These are phyloP conservation scores for Trichoderma gracile DNA, from an alignment of 2,329 filamentous ascomycete genomes.

Conservation along the genomic window DNA sequence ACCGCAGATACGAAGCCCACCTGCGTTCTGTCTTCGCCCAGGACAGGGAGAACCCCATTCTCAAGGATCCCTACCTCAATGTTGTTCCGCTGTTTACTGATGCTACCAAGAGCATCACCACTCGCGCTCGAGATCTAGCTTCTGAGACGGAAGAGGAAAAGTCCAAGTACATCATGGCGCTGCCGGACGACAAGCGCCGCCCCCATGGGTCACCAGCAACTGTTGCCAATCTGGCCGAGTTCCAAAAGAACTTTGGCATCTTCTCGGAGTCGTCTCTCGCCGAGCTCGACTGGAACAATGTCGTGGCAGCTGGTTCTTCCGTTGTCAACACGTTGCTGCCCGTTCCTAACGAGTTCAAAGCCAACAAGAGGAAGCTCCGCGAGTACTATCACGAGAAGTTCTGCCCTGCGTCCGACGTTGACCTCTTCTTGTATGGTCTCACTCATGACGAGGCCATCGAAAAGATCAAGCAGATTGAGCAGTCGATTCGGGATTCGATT, in stretches of 20 bases:
- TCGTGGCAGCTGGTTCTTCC: constrained; percentile 78
- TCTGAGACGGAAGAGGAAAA: constrained; percentile 61
- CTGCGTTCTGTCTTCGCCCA: constrained; percentile 70
- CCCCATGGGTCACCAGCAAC: constrained; percentile 64
- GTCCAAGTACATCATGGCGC: constrained; percentile 68
- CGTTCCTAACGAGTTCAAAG: constrained; percentile 61
- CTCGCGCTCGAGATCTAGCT: constrained; percentile 61
- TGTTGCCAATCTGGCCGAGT: constrained; percentile 67
- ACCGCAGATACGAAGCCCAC: constrained; percentile 65
- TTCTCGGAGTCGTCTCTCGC: constrained; percentile 77
- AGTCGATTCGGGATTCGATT: constrained; percentile 71
- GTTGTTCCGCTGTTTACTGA: constrained; percentile 65
- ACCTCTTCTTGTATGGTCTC: constrained; percentile 81
- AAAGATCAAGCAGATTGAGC: constrained; percentile 83
- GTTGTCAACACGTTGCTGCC: constrained; percentile 78
- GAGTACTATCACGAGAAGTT: constrained; percentile 81
- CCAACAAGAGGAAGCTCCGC: constrained; percentile 63
- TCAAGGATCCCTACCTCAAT: constrained; percentile 61
- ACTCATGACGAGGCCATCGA: constrained; percentile 74
- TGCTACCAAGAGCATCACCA: constrained; percentile 57
- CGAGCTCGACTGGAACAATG: constrained; percentile 79
- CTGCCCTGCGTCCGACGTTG: constrained; percentile 81
- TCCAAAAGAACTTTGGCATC: constrained; percentile 75
- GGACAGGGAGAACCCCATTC: constrained; percentile 58
- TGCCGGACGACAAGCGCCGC: constrained; percentile 63